phyloP scores from a whole-genome alignment of 805 yeast genomes.

The Tetrapisispora iriomotensis region DNA sequence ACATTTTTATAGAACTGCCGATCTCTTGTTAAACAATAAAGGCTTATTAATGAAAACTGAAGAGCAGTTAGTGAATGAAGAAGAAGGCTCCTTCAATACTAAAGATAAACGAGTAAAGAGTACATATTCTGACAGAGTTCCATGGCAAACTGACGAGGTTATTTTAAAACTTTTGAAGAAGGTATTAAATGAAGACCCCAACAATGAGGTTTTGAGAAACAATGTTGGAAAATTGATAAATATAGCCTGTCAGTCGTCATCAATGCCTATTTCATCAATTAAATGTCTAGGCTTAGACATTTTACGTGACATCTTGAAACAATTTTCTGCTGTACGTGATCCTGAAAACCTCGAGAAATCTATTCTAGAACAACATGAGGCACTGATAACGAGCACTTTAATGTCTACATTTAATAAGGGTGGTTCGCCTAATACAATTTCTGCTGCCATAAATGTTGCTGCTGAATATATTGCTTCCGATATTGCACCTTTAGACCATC shows the following conservation, averaged over 20 bases:
- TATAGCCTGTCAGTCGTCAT: conserved; percentile 71
- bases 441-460: conserved; percentile 66
- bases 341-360: conserved; percentile 64
- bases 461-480: conserved; percentile 66
- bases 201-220: conserved; percentile 3
- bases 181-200: conserved; percentile 7
- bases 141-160: conserved; percentile 35
- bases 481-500: conserved; percentile 39
- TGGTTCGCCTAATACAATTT: conserved; percentile 63
- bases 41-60: conserved; percentile 26
- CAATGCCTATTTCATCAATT: conserved; percentile 52
- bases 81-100: conserved; percentile 35
- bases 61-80: conserved; percentile 36
- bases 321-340: conserved; percentile 54
- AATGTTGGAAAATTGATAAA: conserved; percentile 63
- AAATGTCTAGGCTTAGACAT: conserved; percentile 58
- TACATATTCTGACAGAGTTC: conserved; percentile 21
- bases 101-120: not conserved
- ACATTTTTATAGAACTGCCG: conserved; percentile 34
- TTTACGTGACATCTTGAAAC: conserved; percentile 50
- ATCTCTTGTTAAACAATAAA: conserved; percentile 32
- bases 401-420: conserved; percentile 75
- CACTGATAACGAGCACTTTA: conserved; percentile 83
- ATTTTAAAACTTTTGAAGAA: conserved; percentile 29
- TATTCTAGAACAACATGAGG: conserved; percentile 84